Percentiles rank a stretch among this genome's conserved stretches.
phyloP scores from a whole-genome alignment of 139 green algal species.

The Coccomyxa sp. region DNA sequence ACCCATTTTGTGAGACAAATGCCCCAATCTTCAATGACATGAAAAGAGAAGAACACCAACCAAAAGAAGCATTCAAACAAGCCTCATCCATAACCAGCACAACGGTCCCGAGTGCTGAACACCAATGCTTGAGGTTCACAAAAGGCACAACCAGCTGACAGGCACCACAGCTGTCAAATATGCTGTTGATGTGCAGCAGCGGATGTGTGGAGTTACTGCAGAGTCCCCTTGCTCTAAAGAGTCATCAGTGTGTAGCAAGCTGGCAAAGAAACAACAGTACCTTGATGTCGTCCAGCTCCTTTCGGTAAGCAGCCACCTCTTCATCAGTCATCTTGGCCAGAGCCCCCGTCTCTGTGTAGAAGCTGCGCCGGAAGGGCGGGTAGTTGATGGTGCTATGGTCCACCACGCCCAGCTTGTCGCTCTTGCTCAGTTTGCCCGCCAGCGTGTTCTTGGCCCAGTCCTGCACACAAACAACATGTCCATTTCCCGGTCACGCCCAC shows the following conservation, averaged over 20 bases:
- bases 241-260: too few relatives aligned
- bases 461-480: slow-evolving; percentile 12
- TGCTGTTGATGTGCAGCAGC: too few relatives aligned
- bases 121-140: too few relatives aligned
- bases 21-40: background rate
- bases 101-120: too few relatives aligned
- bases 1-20: background rate
- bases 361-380: slow-evolving; percentile 80
- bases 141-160: too few relatives aligned
- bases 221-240: too few relatives aligned
- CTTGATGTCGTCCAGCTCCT: slow-evolving; percentile 74
- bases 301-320: slow-evolving; percentile 67
- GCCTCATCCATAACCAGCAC: too few relatives aligned
- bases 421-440: slow-evolving; percentile 79
- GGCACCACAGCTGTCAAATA: too few relatives aligned
- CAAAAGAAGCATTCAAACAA: too few relatives aligned
- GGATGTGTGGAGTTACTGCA: too few relatives aligned
- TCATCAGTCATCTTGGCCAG: slow-evolving; percentile 60
- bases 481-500: background rate
- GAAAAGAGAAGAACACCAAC: too few relatives aligned
- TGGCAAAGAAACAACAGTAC: slow-evolving; percentile 25
- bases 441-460: slow-evolving; percentile 67
- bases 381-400: slow-evolving; percentile 79
- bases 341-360: slow-evolving; percentile 84
- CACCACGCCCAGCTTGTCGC: slow-evolving; percentile 77